Evolutionary conservation across 2,329 filamentous ascomycete species (phyloP).

Genomic region (Mycosphaerella sp.): DNA sequence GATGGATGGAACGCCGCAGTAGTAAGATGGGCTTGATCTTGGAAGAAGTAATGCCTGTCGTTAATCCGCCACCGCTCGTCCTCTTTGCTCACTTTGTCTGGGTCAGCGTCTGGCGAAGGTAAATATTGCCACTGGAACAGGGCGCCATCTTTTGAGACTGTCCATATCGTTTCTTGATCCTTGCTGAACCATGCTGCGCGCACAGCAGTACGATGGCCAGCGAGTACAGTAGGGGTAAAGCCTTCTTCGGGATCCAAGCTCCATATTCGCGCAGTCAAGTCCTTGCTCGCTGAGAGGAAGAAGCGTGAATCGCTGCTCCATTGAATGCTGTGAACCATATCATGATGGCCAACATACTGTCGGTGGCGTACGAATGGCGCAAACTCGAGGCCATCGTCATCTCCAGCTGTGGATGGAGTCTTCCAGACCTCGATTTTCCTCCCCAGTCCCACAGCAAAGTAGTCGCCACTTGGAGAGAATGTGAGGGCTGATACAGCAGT

Average conservation of each 20-base stretch:
- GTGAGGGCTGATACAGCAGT: conserved; percentile 72
- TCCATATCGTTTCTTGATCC: conserved; percentile 92
- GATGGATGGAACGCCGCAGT: conserved; percentile 85
- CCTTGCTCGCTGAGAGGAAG: conserved; percentile 85
- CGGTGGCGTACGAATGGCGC: conserved; percentile 88
- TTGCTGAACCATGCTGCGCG: conserved; percentile 95
- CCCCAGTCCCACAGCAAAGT: conserved; percentile 85
- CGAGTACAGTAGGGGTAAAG: conserved; percentile 81
- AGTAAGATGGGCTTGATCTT: conserved; percentile 75
- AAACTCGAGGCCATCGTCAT: conserved; percentile 80
- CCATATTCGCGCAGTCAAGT: conserved; percentile 91
- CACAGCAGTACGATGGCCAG: conserved; percentile 84
- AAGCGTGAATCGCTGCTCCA: conserved; percentile 97
- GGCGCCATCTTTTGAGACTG: conserved; percentile 94
- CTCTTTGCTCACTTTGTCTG: conserved; percentile 51
- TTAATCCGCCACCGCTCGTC: conserved; percentile 85
- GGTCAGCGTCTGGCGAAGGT: conserved; percentile 46
- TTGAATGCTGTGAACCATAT: conserved; percentile 75
- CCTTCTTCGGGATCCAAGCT: conserved; percentile 80
- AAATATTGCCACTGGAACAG: conserved; percentile 90
- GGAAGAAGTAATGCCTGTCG: conserved; percentile 90
- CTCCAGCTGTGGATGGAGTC: conserved; percentile 72
- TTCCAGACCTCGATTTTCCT: conserved; percentile 93
- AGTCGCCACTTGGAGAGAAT: conserved; percentile 83
- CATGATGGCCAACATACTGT: conserved; percentile 81